Base-by-base conservation (phyloP, 2,329 filamentous ascomycete species). In the Botrytis fragariae region DNA sequence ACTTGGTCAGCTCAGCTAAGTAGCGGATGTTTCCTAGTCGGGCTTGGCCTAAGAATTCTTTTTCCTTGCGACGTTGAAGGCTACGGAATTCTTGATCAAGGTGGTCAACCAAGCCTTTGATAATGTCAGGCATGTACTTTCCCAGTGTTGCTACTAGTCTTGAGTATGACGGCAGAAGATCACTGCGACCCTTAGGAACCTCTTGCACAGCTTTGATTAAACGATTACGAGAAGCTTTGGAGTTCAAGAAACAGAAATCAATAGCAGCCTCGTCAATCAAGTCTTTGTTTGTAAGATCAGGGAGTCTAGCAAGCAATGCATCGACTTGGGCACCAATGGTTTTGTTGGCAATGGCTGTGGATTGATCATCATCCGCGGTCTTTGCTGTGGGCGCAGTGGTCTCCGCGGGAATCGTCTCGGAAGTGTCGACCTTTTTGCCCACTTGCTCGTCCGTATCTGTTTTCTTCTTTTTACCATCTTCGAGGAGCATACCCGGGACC, bases 171-270 rank as follows among this genome's bases (percentile, higher is more conserved):
- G 96, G 95, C 25, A 99, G 86, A 25, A 99, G 86, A 82, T 99
- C 96, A 71, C 93, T 93, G 54, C 96, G 92, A 32, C 95, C 95
- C 82, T 97, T 98, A 5, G 96, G 96, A 22, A 98, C 92, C 77
- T 99, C 96, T 64, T 97, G 95, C 63, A 99, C 85, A 44, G 94
- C 93, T 82, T 98, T 98, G 81, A 98, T 88, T 3, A 99, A 87
- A 67, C 96, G 90, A 81, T 99, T 99, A 45, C 97, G 91, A 0
- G 97, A 99, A 16, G 96, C 96, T 81, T 99, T 99, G 1, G 96
- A 99, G 82, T 99, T 99, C 74, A 99, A 86, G 80, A 98, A 99
- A 83, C 96, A 98, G 81, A 99, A 99, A 80, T 98, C 95, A 75
- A 98, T 92, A 12, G 97, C 96, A 64, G 93, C 91, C 81, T 98